Evolutionary conservation across 805 yeast species (phyloP).

Genomic region (Grigorovia jiainica): DNA sequence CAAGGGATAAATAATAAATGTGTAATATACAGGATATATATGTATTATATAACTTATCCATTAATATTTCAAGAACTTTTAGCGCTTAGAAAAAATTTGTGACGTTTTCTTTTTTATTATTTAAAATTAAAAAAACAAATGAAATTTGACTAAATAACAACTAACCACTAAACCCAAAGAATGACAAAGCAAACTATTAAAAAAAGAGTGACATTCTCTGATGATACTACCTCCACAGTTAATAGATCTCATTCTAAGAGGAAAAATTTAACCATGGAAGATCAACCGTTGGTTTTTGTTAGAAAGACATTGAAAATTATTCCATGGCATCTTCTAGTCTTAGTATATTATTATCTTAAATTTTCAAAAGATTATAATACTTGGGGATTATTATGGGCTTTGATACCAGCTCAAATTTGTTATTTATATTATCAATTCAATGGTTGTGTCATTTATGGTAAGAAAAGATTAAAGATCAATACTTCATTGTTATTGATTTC

Average conservation of each 20-base stretch:
- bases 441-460: conserved; percentile 26
- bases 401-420: conserved; percentile 28
- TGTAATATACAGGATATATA: background rate
- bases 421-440: conserved; percentile 30
- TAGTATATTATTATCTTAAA: conserved; percentile 28
- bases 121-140: conserved; percentile 1
- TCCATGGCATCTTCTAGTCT: conserved; percentile 26
- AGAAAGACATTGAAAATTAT: conserved; percentile 21
- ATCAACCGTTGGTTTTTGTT: conserved; percentile 28
- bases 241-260: conserved; percentile 16
- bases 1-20: background rate
- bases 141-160: conserved; percentile 4
- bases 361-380: conserved; percentile 21
- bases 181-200: conserved; percentile 18
- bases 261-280: conserved; percentile 10
- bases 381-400: conserved; percentile 18
- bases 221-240: conserved; percentile 23
- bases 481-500: conserved; percentile 16
- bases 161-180: background rate
- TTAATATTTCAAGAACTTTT: too few species aligned
- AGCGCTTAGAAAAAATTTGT: background rate
- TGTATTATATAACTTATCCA: background rate
- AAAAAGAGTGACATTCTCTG: conserved; percentile 28
- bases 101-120: background rate
- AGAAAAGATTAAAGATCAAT: conserved; percentile 25